Percentiles rank a stretch among this genome's conserved stretches.
phyloP scores from a whole-genome alignment of 805 yeast species.

The Priceomyces melissophilus region DNA sequence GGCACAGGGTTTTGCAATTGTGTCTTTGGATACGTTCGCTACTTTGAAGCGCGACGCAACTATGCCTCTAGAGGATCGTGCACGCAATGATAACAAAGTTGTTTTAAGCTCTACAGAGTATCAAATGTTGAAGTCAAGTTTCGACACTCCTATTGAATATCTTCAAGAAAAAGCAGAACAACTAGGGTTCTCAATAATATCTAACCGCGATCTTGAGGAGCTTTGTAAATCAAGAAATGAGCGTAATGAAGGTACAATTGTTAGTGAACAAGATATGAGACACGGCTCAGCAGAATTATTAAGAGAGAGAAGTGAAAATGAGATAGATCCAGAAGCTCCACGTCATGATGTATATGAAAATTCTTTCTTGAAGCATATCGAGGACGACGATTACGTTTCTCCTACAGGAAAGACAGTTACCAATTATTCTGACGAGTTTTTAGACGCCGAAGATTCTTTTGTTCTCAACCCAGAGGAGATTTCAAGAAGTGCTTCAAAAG shows the following conservation, averaged over 20 bases:
- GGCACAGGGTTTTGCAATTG: too few species aligned
- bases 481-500: constrained; percentile 19
- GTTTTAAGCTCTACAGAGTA: constrained; percentile 5
- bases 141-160: constrained; percentile 24
- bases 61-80: background rate
- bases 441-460: constrained; percentile 31
- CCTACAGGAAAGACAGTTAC: constrained; percentile 8
- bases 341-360: too few species aligned
- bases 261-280: too few species aligned
- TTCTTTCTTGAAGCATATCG: background rate
- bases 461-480: constrained; percentile 25
- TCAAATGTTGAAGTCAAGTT: constrained; percentile 10
- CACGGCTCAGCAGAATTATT: too few species aligned
- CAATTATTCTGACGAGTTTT: constrained; percentile 2
- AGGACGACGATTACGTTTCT: background rate
- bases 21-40: too few species aligned
- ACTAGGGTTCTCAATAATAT: constrained; percentile 2
- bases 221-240: background rate
- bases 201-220: background rate
- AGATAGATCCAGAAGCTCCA: too few species aligned
- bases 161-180: constrained; percentile 10
- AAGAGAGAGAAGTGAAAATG: too few species aligned
- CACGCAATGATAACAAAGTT: background rate
- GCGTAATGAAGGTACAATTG: too few species aligned
- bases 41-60: constrained; percentile 6